A percentile compares a stretch with the other conserved stretches of the same genome.
Conservation (phyloP, 179 eudicot species). For the Patellifolia procumbens region DNA sequence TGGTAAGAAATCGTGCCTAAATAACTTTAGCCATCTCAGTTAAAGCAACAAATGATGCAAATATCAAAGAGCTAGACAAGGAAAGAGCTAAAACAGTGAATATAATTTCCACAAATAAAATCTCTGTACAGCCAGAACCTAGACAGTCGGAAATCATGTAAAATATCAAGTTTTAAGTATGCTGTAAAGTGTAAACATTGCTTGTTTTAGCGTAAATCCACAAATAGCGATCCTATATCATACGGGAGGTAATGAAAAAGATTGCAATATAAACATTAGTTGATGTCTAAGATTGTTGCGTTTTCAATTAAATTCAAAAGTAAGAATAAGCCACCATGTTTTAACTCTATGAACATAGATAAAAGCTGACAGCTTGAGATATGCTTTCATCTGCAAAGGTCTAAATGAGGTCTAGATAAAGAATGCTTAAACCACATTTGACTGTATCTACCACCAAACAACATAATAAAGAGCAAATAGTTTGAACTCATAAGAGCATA, state of each 20-base stretch:
- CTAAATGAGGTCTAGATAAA: too few species aligned
- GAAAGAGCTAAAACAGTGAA: neutral
- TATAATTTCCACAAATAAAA: neutral
- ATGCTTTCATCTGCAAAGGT: neutral
- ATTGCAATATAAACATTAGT: neutral
- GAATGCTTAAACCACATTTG: neutral
- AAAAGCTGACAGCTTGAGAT: neutral
- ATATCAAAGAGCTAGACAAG: neutral
- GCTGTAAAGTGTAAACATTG: neutral
- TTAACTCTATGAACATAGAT: neutral
- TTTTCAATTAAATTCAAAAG: neutral
- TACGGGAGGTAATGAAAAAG: neutral
- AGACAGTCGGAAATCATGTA: neutral
- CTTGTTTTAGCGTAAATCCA: neutral
- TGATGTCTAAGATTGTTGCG: neutral
- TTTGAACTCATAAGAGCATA: neutral
- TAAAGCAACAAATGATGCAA: neutral
- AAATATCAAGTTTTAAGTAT: neutral
- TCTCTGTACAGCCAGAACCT: neutral
- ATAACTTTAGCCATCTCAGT: neutral
- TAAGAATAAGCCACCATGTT: neutral
- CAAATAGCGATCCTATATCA: neutral
- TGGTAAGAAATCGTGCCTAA: conserved; percentile 8
- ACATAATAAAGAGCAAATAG: neutral
- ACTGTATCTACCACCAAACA: neutral